Base-by-base conservation (phyloP, 2,329 filamentous ascomycete species). In the Purpureocillium lavendulum region DNA sequence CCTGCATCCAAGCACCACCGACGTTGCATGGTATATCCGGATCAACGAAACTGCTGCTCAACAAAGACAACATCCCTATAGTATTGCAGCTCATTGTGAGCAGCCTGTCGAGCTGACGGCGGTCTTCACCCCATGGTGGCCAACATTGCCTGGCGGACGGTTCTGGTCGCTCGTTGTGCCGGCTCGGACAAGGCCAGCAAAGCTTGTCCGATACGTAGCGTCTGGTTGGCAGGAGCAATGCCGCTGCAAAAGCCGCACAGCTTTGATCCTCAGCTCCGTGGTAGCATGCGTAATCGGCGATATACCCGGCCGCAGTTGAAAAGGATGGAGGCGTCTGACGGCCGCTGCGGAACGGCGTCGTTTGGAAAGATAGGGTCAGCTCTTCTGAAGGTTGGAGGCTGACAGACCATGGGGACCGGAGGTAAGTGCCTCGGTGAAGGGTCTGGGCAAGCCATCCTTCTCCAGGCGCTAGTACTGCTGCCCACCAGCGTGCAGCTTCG, bases 51-150 rank as follows among this genome's bases (percentile, higher is more conserved):
- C 39, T 42, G 30, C 45, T 37, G 28, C 26, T 30, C 28, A 37
- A 18, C 13, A 37, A 29, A 26, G 35, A 37, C 15, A 37, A 30
- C 8, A 41, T 28, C 31, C 45, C 40, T 10, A 2, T 42, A 26
- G 30, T 10, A 35, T 47, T 47, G 28, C 43, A 45, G 15, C 45
- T 36, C 15, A 49, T 26, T 14, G 45, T 44, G 10, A 47, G 43
- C 5, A 47, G 28, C 31, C 43, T 44, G 17, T 45, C 41, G 3
- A 48, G 28, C 37, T 47, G 39, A 35, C 29, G 35, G 16, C 31
- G 30, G 3, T 44, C 35, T 29, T 13, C 33, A n/a, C 40, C 26
- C 46, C 36, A 45, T 30, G 45, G 40, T 5, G 34, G 34, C 30
- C 6, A 32, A 32, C 12, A 18, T 17, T 30, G 13, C 13, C 14